Evolutionary conservation across 2,329 filamentous ascomycete genomes (phyloP).

Genomic region (Coniochaeta sp.): DNA sequence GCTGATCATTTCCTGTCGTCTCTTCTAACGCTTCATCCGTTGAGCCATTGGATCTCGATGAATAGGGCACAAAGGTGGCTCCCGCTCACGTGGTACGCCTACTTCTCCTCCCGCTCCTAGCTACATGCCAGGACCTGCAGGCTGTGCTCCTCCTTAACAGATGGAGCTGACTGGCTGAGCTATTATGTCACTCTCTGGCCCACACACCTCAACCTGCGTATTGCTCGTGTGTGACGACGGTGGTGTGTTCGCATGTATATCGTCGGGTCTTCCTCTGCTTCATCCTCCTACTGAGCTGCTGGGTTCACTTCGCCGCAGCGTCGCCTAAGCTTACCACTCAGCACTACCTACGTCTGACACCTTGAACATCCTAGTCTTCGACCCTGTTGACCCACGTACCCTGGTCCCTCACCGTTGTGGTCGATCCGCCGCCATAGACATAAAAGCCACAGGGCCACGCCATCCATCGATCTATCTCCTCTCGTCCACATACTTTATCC

Average conservation of each 20-base stretch:
- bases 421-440: too few relatives aligned
- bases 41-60: slow-evolving; percentile 1
- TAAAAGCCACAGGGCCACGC: too few relatives aligned
- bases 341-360: neutral
- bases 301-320: neutral
- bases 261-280: neutral
- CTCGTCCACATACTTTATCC: neutral
- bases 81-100: neutral
- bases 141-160: neutral
- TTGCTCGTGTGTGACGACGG: neutral
- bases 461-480: too few relatives aligned
- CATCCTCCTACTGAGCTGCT: too few relatives aligned
- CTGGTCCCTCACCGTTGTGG: too few relatives aligned
- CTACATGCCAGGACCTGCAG: neutral
- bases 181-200: neutral
- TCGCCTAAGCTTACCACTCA: neutral
- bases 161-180: neutral
- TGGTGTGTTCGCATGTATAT: neutral
- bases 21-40: neutral
- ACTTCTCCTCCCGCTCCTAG: too few relatives aligned
- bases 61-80: neutral
- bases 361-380: neutral
- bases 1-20: neutral
- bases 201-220: slow-evolving; percentile 1
- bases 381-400: too few relatives aligned